phyloP scores from a whole-genome alignment of 1,284 basidiomycete species.

The Cystobasidiaceae sp. region DNA sequence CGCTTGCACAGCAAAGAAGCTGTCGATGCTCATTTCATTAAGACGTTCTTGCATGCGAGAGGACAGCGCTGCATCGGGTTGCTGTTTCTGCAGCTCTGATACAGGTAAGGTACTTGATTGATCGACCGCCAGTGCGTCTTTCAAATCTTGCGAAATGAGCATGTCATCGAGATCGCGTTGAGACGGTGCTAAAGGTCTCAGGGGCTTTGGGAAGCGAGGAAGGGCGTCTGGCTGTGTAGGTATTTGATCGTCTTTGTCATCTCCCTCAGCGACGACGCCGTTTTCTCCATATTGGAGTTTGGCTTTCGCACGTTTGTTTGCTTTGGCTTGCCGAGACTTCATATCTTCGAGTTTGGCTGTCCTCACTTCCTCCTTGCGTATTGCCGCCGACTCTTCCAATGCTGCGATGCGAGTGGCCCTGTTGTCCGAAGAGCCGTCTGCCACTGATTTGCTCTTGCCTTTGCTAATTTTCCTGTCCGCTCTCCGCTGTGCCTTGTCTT shows the following conservation, averaged over 20 bases:
- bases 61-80: neutral
- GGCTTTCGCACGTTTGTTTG: conserved; percentile 17
- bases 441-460: too few relatives aligned
- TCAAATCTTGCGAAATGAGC: conserved; percentile 23
- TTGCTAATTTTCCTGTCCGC: conserved; percentile 4
- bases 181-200: conserved; percentile 8
- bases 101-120: neutral
- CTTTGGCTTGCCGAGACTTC: conserved; percentile 18
- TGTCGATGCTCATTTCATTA: conserved; percentile 6
- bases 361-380: neutral
- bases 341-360: conserved; percentile 14
- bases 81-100: neutral
- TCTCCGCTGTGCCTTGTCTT: neutral
- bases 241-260: neutral
- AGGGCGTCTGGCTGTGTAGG: conserved; percentile 20
- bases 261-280: neutral
- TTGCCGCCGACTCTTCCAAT: neutral
- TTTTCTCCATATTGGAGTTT: neutral
- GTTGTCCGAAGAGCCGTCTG: too few relatives aligned
- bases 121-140: conserved; percentile 15
- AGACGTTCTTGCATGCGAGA: neutral
- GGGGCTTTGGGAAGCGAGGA: conserved; percentile 29
- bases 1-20: conserved; percentile 58
- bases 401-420: neutral
- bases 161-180: conserved; percentile 24